Evolutionary conservation across 352 stramenopile species (phyloP).

Genomic region (Globisporangium nagaii): DNA sequence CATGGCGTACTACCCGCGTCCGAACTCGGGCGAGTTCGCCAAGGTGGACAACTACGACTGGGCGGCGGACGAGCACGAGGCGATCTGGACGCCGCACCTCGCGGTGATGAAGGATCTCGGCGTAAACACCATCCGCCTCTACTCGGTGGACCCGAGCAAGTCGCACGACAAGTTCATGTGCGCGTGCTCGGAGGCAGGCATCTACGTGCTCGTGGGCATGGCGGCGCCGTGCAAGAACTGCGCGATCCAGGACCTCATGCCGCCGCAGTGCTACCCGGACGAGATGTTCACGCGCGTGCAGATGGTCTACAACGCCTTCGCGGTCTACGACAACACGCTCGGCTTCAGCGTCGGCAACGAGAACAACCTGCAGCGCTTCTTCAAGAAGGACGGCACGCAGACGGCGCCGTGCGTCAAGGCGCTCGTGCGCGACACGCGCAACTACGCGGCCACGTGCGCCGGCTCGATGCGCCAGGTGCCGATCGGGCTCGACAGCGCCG

Average conservation of each 20-base stretch:
- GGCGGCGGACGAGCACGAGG: conserved; percentile 53
- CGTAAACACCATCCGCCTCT: conserved; percentile 67
- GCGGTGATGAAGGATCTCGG: conserved; percentile 46
- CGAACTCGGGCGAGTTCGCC: too few relatives aligned
- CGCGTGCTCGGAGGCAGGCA: conserved; percentile 45
- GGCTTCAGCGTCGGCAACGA: conserved; percentile 66
- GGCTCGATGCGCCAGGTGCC: conserved; percentile 44
- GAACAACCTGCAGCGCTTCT: conserved; percentile 47
- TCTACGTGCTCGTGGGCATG: conserved; percentile 69
- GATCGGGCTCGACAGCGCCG: conserved; percentile 64
- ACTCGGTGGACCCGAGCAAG: too few relatives aligned
- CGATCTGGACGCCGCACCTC: conserved; percentile 45
- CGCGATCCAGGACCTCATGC: conserved; percentile 30
- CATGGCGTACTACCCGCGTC: conserved; percentile 67
- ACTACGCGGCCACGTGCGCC: conserved; percentile 37
- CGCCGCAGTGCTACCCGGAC: conserved; percentile 42
- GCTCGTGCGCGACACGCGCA: conserved; percentile 48
- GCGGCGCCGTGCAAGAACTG: conserved; percentile 49
- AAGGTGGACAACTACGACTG: too few relatives aligned
- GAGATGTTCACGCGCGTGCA: conserved; percentile 45
- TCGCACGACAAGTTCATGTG: conserved; percentile 86
- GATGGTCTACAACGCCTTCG: conserved; percentile 65
- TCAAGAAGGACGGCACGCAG: conserved; percentile 29
- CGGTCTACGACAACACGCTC: conserved; percentile 66
- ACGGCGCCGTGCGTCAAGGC: conserved; percentile 66